Evolutionary conservation across 2,329 filamentous ascomycete genomes (phyloP), one percentile per base, ranked within the genome.

Genomic region (Drechslerella stenobrocha): DNA sequence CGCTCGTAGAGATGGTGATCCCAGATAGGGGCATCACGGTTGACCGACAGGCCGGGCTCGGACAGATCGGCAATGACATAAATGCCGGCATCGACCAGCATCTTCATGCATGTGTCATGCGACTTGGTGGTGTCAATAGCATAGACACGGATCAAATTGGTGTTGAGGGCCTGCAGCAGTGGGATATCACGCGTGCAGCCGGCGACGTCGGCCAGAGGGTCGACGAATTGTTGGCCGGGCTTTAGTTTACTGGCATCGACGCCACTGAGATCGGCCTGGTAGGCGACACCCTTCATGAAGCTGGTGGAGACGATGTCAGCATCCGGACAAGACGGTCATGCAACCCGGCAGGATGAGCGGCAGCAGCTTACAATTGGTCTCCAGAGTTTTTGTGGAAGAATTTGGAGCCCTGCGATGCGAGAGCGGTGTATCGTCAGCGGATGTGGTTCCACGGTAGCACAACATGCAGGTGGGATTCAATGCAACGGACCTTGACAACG

Each of bases 111-210:
- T 52, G 81, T 82, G 55, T 82, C 81, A 80, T 98, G 93, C 79
- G 95, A 81, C 72, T 81, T 77, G 13, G 81, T 83, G 22, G 92
- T 89, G 79, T 97, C 84, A 74, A 97, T 84, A 73, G 92, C 90
- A 77, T 98, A 98, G 59, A 93, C 91, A 77, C 93, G 92, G 77
- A 98, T 92, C 73, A 86, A 85, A 80, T 98, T 98, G 78, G 90
- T 96, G 70, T 85, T 82, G 69, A 96, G 83, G 77, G 89, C 80
- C 76, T 83, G 76, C 72, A 98, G 82, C 73, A 88, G 84, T 46
- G 90, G 89, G 48, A 98, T 83, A 76, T 98, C 93, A 73, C 92
- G 89, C 77, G 83, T 83, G 82, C 93, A 97, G 72, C 79, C 77
- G 30, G 80, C 78, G 60, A 79, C 78, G 75, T 95, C 84, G 72